Base-by-base conservation (phyloP, 257 asterid species). In the Fraxinus quadrangulata region DNA sequence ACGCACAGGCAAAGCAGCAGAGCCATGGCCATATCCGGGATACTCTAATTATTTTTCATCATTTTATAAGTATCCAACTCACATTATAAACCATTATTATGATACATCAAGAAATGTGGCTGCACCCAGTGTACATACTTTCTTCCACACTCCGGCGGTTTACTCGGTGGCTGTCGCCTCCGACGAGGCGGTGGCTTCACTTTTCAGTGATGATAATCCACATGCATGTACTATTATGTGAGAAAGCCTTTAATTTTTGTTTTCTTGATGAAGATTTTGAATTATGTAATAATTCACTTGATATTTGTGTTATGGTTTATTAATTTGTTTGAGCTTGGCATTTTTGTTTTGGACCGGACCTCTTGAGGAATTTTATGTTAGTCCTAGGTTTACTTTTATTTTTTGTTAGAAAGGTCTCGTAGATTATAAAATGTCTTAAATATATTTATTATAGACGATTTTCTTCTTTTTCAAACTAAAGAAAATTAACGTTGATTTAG, bases 1-100 rank as follows among this genome's bases (percentile, higher is more conserved):
- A 70, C 87, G 96, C 1, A 76, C 97, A 2, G 99, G 99, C 2
- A 94, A 94, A 72, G 99, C 99, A 40, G 99, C 99, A 21, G 99
- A 94, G 88, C 92, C 92, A 9, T 94, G 99, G 99, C 99, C 99
- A 0, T 94, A 94, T 78, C 99, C 99, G 0, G 94, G 96, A 3
- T 73, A 85, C 82, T 86, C 97, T 0, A 56, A 56, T 56, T 84
- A 92, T 72, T 89, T 90, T 10, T 87, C 99, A 11, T 92, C 98
- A 0, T 94, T 94, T 63, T 94, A 94, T 78, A 92, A 90, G 39
- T 94, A 92, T 31, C 99, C 99, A 0, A 39, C 90, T 6, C 97
- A 94, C 85, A 85, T 94, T 6, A 81, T 88, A 56, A 87, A 42
- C 88, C 97, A 92, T 76, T 91, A 92, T 89, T 91, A 94, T 42